These are phyloP conservation scores for Setaria viridis DNA, from an alignment of 202 grass and related monocot species.

Conservation along the genomic window DNA sequence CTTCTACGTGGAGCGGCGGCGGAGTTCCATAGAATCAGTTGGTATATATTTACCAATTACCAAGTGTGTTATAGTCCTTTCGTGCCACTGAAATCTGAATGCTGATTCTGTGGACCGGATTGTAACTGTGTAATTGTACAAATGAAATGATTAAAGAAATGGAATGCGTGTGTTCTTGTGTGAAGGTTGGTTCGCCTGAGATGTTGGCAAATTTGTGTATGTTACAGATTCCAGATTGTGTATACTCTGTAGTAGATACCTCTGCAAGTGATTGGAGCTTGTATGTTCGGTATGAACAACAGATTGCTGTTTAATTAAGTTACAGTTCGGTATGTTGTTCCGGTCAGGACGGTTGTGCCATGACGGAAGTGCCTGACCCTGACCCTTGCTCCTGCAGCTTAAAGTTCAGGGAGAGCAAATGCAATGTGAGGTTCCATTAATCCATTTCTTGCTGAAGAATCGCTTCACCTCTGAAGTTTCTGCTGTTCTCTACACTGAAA, in stretches of 20 bases:
- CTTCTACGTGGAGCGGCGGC: not conserved
- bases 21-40: conserved; percentile 21
- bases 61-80: not conserved
- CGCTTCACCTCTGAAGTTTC: not conserved
- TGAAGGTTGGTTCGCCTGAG: not conserved
- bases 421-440: not conserved
- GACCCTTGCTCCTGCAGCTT: conserved; percentile 42
- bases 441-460: not conserved
- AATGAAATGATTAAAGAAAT: conserved; percentile 47
- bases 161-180: conserved; percentile 12
- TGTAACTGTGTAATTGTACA: conserved; percentile 49
- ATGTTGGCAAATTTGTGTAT: conserved; percentile 5
- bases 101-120: not conserved
- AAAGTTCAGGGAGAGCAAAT: not conserved
- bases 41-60: conserved; percentile 15
- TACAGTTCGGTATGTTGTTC: not conserved
- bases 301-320: not conserved
- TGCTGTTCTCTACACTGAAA: not conserved
- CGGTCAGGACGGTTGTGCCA: not conserved
- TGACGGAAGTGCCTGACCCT: conserved; percentile 20
- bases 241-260: not conserved
- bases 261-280: not conserved
- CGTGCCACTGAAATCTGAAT: conserved; percentile 16
- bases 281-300: not conserved
- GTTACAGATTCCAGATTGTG: not conserved